Evolutionary conservation across 2,329 filamentous ascomycete species (phyloP), one percentile per base, ranked within the genome.

Genomic region (Paraphoma sp.): DNA sequence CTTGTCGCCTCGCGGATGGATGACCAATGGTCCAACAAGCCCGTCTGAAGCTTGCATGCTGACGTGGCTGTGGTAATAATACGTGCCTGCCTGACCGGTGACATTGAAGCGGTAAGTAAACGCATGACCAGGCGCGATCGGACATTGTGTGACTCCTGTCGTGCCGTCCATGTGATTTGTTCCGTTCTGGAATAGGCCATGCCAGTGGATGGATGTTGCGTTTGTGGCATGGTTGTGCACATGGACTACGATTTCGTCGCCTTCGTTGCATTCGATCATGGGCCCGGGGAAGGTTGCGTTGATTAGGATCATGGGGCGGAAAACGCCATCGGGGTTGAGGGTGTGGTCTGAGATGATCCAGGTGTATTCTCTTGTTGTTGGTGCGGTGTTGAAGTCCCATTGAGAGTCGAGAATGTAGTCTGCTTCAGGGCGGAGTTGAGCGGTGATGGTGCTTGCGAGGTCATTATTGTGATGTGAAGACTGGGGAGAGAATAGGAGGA

Each of bases 221-320:
- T 89, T 89, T 58, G 80, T 69, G 8, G 75, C 74, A 74, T 81
- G 51, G 45, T 78, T 64, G 68, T 88, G 74, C 29, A 92, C 81
- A 17, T 88, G 83, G 11, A 93, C 84, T 0, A 89, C 73, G 7
- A 93, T 75, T 0, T 84, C 87, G 61, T 94, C 90, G 14, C 87
- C 87, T 63, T 90, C 85, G 66, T 79, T 80, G 53, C 69, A 72
- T 60, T 79, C 75, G 33, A 79, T 70, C 53, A 78, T 40, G 1
- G 77, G 77, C 0, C 76, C 77, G 0, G 78, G 78, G 48, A 78
- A 79, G 45, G 74, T 72, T 36, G 64, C 63, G 51, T 80, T 78
- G 56, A 80, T 76, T 23, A 79, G 62, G 11, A 78, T 73, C 77
- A 80, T 78, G 1, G 74, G 73, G 11, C 78, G 65, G 48, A 67